phyloP scores from a whole-genome alignment of 2,329 filamentous ascomycete species.

The Drechslerella coelobrocha region DNA sequence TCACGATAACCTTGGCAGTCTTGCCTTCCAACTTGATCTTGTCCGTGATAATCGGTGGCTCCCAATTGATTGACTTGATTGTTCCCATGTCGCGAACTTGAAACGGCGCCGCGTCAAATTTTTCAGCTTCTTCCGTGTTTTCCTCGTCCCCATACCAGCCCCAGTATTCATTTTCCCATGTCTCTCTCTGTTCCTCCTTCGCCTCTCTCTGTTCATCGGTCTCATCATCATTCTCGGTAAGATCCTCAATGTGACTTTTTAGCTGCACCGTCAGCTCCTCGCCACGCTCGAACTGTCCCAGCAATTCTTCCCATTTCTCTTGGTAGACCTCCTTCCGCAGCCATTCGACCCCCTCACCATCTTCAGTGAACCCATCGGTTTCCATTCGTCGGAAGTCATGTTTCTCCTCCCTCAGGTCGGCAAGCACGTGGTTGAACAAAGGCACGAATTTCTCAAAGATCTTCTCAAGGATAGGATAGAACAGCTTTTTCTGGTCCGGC shows the following conservation, averaged over 20 bases:
- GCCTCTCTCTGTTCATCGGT: conserved; percentile 12
- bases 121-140: neutral
- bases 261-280: conserved; percentile 17
- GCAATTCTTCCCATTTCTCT: conserved; percentile 16
- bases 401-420: conserved; percentile 6
- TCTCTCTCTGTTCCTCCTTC: neutral
- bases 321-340: conserved; percentile 2
- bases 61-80: neutral
- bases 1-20: conserved; percentile 69
- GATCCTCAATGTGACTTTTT: neutral
- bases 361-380: conserved; percentile 4
- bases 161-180: neutral
- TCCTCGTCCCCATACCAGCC: conserved; percentile 1
- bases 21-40: conserved; percentile 51
- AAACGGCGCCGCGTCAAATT: conserved; percentile 4
- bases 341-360: conserved; percentile 22
- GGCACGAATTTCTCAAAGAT: conserved; percentile 45
- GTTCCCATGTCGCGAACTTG: conserved; percentile 28
- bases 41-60: conserved; percentile 1
- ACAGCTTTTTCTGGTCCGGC: conserved; percentile 21
- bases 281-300: conserved; percentile 30
- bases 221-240: conserved; percentile 8
- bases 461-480: conserved; percentile 42
- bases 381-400: neutral
- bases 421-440: conserved; percentile 45